These are phyloP conservation scores for Aureobasidium namibiae DNA, from an alignment of 2,329 filamentous ascomycete genomes.

Conservation along the genomic window DNA sequence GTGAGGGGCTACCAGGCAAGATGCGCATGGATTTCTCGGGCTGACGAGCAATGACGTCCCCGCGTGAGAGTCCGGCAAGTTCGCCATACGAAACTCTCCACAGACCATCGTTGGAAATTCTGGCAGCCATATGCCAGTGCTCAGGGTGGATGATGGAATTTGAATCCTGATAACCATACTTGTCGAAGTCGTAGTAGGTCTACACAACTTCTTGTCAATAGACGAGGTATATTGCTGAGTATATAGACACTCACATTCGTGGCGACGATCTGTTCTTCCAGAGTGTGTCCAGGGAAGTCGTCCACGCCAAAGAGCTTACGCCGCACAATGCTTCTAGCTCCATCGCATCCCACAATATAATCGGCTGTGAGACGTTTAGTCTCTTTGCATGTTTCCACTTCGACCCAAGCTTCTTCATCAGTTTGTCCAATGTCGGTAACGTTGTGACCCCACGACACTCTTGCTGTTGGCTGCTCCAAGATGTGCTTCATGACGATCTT, in stretches of 20 bases:
- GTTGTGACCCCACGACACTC: not conserved
- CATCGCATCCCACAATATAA: not conserved
- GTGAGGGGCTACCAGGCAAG: not conserved
- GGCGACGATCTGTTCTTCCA: not conserved
- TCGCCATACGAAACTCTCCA: slow-evolving; percentile 35
- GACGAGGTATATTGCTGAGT: not conserved
- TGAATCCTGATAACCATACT: slow-evolving; percentile 8
- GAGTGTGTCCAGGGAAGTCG: not conserved
- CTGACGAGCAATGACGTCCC: slow-evolving; percentile 14
- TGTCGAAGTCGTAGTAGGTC: slow-evolving; percentile 2
- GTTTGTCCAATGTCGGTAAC: not conserved
- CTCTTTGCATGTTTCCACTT: not conserved
- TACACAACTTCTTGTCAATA: not conserved
- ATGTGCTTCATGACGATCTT: not conserved
- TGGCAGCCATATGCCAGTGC: slow-evolving; percentile 25
- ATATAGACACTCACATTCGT: not conserved
- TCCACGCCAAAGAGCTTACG: not conserved
- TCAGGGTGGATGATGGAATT: slow-evolving; percentile 16
- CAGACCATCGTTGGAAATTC: slow-evolving; percentile 25
- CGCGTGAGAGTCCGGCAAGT: slow-evolving; percentile 20
- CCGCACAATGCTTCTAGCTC: not conserved
- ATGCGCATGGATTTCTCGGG: not conserved
- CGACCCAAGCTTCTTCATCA: not conserved
- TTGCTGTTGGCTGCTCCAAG: not conserved
- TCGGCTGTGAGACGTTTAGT: not conserved